Evolutionary conservation across 306 rosid species (phyloP), one percentile per base, ranked within the genome.

Genomic region (Begonia fuchsioides): DNA sequence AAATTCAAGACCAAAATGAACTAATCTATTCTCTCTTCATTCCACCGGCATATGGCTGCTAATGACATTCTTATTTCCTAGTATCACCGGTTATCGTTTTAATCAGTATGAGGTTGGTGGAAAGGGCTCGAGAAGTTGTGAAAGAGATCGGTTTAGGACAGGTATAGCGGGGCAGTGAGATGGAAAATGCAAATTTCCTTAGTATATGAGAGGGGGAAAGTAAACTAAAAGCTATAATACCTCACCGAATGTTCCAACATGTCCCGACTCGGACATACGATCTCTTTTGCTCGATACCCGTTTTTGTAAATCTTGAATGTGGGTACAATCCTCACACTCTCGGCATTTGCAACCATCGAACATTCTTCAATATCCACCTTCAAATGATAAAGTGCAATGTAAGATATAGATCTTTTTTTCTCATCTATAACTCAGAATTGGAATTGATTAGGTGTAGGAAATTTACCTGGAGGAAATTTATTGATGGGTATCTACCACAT

Each of bases 251-350:
- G 85, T 74, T 90, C 97, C 73, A 90, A 67, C 80, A 90, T 63
- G 46, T 90, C 87, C 0, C 76, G 84, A 55, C 80, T 79, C 4
- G 97, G 97, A 71, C 92, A 77, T 17, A 90, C 72, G 3, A 90
- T 75, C 69, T 84, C 97, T 76, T 84, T 90, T 62, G 85, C 77
- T 26, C 80, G 68, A 52, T 57, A 70, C 10, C 97, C 95, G 13
- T 74, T 79, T 81, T 85, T 84, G 87, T 84, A 90, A 44, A 90
- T 84, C 82, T 90, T 90, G 94, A 90, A 84, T 54, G 97, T 90
- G 2, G 97, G 95, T 47, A 84, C 87, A 38, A 81, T 63, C 75
- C 93, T 70, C 14, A 90, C 77, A 4, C 78, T 79, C 79, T 90
- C 97, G 0, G 70, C 68, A 40, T 63, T 76, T 40, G 87, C 95